Conservation (phyloP, 495 filamentous ascomycete genomes). For the Amphirosellinia nigrospora region DNA sequence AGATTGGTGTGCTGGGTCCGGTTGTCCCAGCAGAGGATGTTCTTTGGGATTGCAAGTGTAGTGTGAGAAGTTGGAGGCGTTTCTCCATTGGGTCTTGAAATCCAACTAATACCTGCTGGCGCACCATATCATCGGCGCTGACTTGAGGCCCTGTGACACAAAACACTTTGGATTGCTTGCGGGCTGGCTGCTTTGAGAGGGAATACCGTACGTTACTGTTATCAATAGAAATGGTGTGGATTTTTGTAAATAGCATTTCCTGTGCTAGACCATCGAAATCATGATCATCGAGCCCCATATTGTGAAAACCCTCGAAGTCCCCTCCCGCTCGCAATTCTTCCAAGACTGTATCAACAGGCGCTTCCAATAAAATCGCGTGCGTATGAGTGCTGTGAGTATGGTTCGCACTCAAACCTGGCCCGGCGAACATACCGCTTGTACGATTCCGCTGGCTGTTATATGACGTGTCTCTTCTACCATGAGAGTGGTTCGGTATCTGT, state of each 20-base stretch:
- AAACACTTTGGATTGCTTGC: slow-evolving; percentile 65
- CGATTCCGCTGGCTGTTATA: slow-evolving; percentile 71
- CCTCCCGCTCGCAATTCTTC: slow-evolving; percentile 68
- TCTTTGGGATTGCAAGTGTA: slow-evolving; percentile 54
- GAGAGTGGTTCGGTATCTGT: slow-evolving; percentile 53
- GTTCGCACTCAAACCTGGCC: slow-evolving; percentile 43
- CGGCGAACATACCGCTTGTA: slow-evolving; percentile 59
- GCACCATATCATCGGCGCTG: slow-evolving; percentile 54
- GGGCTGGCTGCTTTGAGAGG: slow-evolving; percentile 51
- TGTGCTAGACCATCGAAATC: slow-evolving; percentile 71
- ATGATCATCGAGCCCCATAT: slow-evolving; percentile 73
- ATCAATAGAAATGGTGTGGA: slow-evolving; percentile 71
- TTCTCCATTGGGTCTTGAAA: slow-evolving; percentile 71
- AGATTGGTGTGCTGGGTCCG: slow-evolving; percentile 35
- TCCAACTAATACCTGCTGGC: slow-evolving; percentile 66
- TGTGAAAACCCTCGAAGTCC: slow-evolving; percentile 71
- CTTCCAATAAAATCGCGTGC: slow-evolving; percentile 62
- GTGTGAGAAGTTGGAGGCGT: slow-evolving; percentile 69
- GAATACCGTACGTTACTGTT: slow-evolving; percentile 65
- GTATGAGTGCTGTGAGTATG: slow-evolving; percentile 48
- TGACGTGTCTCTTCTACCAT: slow-evolving; percentile 69
- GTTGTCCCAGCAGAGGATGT: slow-evolving; percentile 18
- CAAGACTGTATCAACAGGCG: slow-evolving; percentile 72
- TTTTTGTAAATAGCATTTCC: slow-evolving; percentile 74
- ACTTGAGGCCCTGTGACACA: slow-evolving; percentile 65